Base-by-base conservation (phyloP, 2,329 filamentous ascomycete species). In the Tolypocladium album region DNA sequence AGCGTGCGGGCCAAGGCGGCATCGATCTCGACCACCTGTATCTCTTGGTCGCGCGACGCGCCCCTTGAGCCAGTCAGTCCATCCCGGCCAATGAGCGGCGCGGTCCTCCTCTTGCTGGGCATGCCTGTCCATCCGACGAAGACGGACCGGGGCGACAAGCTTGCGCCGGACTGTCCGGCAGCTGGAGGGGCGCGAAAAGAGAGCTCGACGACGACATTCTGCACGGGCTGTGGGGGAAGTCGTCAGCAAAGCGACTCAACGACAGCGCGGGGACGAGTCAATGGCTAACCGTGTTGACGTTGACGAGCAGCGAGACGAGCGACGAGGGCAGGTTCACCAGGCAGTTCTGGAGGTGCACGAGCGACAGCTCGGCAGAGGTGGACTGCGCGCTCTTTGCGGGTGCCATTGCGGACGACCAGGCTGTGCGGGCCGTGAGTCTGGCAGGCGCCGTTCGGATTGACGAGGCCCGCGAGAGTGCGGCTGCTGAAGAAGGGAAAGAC, bases 51-150 rank as follows among this genome's bases (percentile, higher is more conserved):
- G 68, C 86, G 82, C 15, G 75, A 74, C n/a, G 78, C 79, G 38
- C 80, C 80, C 63, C 85, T 79, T 40, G 77, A 76, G 27, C 82
- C 80, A 65, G 78, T 83, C 66, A 92, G 82, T 0, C 90, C 88
- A 69, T 94, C 89, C 65, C 88, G 85, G 60, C 84, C 82, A 36
- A 94, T 85, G 36, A 92, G 81, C 0, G 90, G 84, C 15, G 87
- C 84, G 66, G 89, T 78, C 72, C 86, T 89, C 69, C 90, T 86
- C 80, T 92, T 95, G 79, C 92, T 97, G 65, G 92, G 89, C 90
- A 99, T 95, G 67, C 94, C 94, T 13, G 94, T 97, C 94, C 94
- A 99, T 72, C 94, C 94, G 61, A 96, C 81, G 71, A 89, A 99
- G 67, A 95, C 81, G 56, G 90, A 95, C 68, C 82, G 84, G 66